Base-by-base conservation (phyloP, 495 filamentous ascomycete species). In the Penicillium waksmanii region DNA sequence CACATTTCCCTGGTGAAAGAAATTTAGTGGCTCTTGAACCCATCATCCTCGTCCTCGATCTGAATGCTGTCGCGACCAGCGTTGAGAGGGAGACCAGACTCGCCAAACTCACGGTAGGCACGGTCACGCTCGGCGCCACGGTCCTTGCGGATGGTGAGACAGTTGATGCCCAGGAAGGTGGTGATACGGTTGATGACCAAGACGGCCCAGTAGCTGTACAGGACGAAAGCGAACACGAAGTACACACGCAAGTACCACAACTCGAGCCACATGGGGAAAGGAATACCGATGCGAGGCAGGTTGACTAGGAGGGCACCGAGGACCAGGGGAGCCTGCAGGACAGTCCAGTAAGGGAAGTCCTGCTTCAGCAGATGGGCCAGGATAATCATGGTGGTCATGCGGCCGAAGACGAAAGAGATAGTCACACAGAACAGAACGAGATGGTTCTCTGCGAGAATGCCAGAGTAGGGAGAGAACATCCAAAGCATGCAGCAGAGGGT, bases 361-460 rank as follows among this genome's bases (percentile, higher is more conserved):
- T 98, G 96, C 54, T 85, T 87, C 4, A 94, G 90, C 15, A 99
- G 78, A 71, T 99, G 95, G 11, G 96, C 94, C 15, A 99, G 85
- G 69, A 99, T 98, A 74, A 98, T 98, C 80, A 97, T 98, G 51
- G 95, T 99, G 2, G 96, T 98, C 93, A 99, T 96, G 56, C 95
- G 91, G n/a, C 95, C 95, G 71, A 98, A 98, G 57, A 98, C 95
- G 61, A 98, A 93, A 23, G 89, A 90, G 83, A 98, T 91, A 52
- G 90, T 93, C 48, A 95, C 79, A 79, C 95, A 97, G 73, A 96
- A 97, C 11, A 98, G 84, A 7, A 96, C 87, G 2, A 99, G 82
- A 62, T 90, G 88, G 75, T 97, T 97, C 38, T 95, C 85, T 12
- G 73, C 71, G 66, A 96, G 77, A 17, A 98, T 71, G 3, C 84